These are phyloP conservation scores for Schizopora paradoxa DNA, from an alignment of 1,284 basidiomycete genomes.

Conservation along the genomic window DNA sequence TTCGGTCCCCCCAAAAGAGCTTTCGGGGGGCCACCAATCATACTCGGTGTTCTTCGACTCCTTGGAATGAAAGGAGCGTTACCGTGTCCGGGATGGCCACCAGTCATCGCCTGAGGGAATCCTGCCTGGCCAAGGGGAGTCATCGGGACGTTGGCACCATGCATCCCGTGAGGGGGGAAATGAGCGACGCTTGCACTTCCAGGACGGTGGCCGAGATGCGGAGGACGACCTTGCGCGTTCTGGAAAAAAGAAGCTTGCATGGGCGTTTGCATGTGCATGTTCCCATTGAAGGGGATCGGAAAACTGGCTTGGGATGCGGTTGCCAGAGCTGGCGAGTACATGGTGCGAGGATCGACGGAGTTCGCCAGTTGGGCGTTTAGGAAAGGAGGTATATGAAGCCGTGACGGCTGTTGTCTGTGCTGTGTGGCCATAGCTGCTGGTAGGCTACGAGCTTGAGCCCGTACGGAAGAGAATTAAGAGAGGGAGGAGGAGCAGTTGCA, in stretches of 20 bases:
- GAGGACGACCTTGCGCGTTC: slow-evolving; percentile 46
- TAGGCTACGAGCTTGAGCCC: too few relatives aligned
- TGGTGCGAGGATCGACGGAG: slow-evolving; percentile 33
- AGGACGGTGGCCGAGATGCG: slow-evolving; percentile 41
- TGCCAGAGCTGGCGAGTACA: slow-evolving; percentile 64
- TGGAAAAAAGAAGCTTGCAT: slow-evolving; percentile 60
- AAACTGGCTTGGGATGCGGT: slow-evolving; percentile 54
- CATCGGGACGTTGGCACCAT: slow-evolving; percentile 52
- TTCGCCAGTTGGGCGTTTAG: slow-evolving; percentile 43
- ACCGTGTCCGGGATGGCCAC: slow-evolving; percentile 29
- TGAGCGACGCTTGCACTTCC: slow-evolving; percentile 54
- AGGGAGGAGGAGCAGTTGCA: background rate
- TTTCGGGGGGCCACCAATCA: slow-evolving; percentile 75
- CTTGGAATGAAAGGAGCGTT: slow-evolving; percentile 51
- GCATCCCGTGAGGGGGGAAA: slow-evolving; percentile 51
- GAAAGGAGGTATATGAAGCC: slow-evolving; percentile 42
- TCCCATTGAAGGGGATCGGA: slow-evolving; percentile 34
- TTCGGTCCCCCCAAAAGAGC: slow-evolving; percentile 72
- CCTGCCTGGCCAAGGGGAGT: slow-evolving; percentile 57
- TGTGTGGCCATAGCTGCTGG: slow-evolving; percentile 25
- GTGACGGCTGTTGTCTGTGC: slow-evolving; percentile 29
- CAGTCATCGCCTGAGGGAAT: slow-evolving; percentile 45
- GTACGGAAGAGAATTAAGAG: too few relatives aligned
- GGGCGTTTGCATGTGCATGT: slow-evolving; percentile 52
- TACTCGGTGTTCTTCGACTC: slow-evolving; percentile 57